Percentiles rank a stretch among this genome's conserved stretches.
Evolutionary conservation across 768 basidiomycete genomes (phyloP).

Genomic region (Termitomyces sp.): DNA sequence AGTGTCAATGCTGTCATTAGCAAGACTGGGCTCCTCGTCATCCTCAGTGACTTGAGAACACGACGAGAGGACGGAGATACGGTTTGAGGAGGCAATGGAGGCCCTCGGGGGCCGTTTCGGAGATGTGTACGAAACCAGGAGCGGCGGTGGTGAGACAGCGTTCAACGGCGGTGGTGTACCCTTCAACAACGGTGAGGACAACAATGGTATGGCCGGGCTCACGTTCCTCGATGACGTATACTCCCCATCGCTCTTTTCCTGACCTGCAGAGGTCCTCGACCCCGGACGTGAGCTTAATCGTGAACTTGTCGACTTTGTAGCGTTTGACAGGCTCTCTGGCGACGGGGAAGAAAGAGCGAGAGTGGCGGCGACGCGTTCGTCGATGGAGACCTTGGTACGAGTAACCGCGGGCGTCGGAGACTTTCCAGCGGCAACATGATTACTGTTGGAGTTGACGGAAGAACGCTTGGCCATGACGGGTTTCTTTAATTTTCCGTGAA

Average conservation of each 20-base stretch:
- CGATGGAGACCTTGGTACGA: slow-evolving; percentile 9
- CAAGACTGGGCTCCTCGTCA: neutral
- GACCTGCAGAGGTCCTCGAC: neutral
- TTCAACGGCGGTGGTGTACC: neutral
- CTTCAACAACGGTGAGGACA: neutral
- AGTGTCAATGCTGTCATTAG: neutral
- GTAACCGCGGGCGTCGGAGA: slow-evolving; percentile 12
- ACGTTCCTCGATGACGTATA: neutral
- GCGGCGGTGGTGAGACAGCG: neutral
- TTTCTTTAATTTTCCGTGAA: slow-evolving; percentile 72
- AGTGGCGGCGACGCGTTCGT: slow-evolving; percentile 7
- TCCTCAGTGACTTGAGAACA: slow-evolving; percentile 4
- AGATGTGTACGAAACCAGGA: neutral
- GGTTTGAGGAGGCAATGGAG: slow-evolving; percentile 2
- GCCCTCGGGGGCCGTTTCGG: neutral
- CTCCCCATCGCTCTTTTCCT: slow-evolving; percentile 4
- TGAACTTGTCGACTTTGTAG: neutral
- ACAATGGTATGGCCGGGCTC: neutral
- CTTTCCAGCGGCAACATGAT: slow-evolving; percentile 4
- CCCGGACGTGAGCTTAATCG: neutral
- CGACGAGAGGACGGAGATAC: slow-evolving; percentile 3
- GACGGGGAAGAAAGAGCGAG: neutral
- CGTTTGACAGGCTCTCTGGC: neutral
- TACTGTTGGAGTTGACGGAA: slow-evolving; percentile 22
- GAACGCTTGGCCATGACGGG: slow-evolving; percentile 72